These are phyloP conservation scores for Exophiala sp. DNA, from an alignment of 2,329 filamentous ascomycete genomes.

Conservation along the genomic window DNA sequence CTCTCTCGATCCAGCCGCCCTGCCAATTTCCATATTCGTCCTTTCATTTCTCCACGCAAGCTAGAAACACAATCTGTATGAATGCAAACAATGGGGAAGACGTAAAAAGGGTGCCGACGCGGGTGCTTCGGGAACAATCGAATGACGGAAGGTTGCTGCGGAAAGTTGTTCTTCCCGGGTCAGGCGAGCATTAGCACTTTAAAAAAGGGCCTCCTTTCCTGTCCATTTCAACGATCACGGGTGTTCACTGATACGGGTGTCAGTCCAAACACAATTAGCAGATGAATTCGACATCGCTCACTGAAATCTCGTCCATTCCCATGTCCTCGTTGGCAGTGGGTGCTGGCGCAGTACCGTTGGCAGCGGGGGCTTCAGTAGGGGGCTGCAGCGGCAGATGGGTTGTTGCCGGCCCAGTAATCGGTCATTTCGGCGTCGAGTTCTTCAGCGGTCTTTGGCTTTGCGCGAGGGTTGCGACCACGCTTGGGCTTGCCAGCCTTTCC, in stretches of 20 bases:
- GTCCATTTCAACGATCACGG: constrained; percentile 6
- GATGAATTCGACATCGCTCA: constrained; percentile 32
- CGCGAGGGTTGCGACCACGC: constrained; percentile 65
- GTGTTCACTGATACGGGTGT: constrained; percentile 27
- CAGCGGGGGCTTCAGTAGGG: constrained; percentile 42
- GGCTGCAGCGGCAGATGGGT: constrained; percentile 38
- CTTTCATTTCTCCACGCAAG: constrained; percentile 4
- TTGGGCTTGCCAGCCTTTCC: constrained; percentile 68
- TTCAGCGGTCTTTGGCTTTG: constrained; percentile 80
- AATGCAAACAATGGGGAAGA: constrained; percentile 12
- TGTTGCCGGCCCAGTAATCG: constrained; percentile 70
- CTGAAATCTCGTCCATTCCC: constrained; percentile 54
- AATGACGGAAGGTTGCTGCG: constrained; percentile 6
- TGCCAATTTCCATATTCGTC: constrained; percentile 1
- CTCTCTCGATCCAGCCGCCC: background rate
- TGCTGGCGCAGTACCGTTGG: constrained; percentile 44
- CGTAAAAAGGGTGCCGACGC: background rate
- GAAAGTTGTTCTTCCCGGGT: constrained; percentile 1
- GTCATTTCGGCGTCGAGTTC: constrained; percentile 97
- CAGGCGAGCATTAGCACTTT: background rate
- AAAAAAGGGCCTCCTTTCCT: background rate
- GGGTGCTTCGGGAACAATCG: constrained; percentile 7
- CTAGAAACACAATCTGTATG: constrained; percentile 19
- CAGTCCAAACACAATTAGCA: constrained; percentile 19
- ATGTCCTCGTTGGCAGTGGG: constrained; percentile 46